phyloP scores from a whole-genome alignment of 2,329 filamentous ascomycete genomes.

The Penicillium sp. region DNA sequence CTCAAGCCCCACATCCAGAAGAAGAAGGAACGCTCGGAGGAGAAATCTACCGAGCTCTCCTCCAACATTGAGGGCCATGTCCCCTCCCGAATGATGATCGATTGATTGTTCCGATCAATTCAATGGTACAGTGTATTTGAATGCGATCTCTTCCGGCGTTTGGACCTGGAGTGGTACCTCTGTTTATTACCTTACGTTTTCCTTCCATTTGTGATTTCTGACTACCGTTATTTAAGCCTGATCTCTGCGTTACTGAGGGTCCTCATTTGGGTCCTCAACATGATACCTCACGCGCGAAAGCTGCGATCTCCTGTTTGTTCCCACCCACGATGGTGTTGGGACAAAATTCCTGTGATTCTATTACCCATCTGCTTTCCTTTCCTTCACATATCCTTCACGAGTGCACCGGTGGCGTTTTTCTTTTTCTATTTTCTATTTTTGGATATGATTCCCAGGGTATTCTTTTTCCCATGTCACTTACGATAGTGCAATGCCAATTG shows the following conservation, averaged over 20 bases:
- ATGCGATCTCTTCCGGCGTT: constrained; percentile 20
- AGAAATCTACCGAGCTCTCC: constrained; percentile 48
- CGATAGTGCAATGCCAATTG: constrained; percentile 20
- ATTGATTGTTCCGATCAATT: constrained; percentile 30
- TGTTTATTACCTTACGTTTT: constrained; percentile 30
- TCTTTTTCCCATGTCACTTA: constrained; percentile 24
- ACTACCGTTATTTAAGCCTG: constrained; percentile 41
- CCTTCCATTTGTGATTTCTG: constrained; percentile 32
- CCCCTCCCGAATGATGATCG: constrained; percentile 52
- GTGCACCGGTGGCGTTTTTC: constrained; percentile 27
- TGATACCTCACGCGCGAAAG: constrained; percentile 36
- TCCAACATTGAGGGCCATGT: constrained; percentile 41
- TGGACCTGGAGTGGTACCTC: constrained; percentile 16
- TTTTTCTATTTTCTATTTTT: constrained; percentile 5
- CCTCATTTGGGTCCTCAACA: constrained; percentile 26
- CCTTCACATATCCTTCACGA: constrained; percentile 26
- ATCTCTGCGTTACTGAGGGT: constrained; percentile 16
- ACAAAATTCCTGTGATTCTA: constrained; percentile 28
- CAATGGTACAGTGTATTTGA: constrained; percentile 13
- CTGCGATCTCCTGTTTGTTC: constrained; percentile 19
- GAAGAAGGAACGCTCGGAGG: constrained; percentile 56
- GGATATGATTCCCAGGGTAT: constrained; percentile 26
- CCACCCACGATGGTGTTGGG: constrained; percentile 7
- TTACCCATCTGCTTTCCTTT: constrained; percentile 18
- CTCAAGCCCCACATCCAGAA: constrained; percentile 82